Evolutionary conservation across 306 rosid species (phyloP), one percentile per base, ranked within the genome.

Genomic region (Vigna mungo): DNA sequence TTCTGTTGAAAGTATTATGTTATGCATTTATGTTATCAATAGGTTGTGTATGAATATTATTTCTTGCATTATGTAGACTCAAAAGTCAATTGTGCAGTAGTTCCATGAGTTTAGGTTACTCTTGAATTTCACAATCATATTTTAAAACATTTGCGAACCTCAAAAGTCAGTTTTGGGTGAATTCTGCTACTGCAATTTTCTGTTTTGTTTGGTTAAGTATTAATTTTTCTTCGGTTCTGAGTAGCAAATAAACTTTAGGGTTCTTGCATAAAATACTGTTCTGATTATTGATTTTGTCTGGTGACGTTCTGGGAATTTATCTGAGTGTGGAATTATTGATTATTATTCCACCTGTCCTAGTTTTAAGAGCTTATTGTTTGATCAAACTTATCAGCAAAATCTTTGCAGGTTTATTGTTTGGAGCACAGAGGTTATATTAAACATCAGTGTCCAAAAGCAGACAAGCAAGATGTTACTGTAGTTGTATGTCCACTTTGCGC

Each of bases 401-500:
- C 49, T 76, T 77, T 16, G 20, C 76, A 91, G 96, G 92, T 85
- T 3, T 91, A 86, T 69, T 91, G 96, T 75, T 86, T 91, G 88
- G 94, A 86, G 82, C 94, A 91, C 70, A 80, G 92, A 49, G 82
- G 94, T 77, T 91, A 89, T 54, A 78, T 51, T 61, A 89, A 82
- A 44, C 96, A 91, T 66, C 76, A 67, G 44, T 91, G 92, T 82
- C 87, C 91, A 10, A 89, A 89, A 55, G 89, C 87, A 21, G 87
- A 87, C 77, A 78, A 13, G 64, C 7, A 51, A 25, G 89, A 86
- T 82, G 94, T 89, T 36, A 89, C 94, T 2, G 97, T 91, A 71
- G 94, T 89, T 79, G 73, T 89, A 56, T 91, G 94, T 78, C 94
- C 94, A 3, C 91, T 89, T 23, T 91, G 92, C 80, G 92, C 94